Conservation (phyloP, 768 basidiomycete genomes). For the Pulveroboletus sp. region DNA sequence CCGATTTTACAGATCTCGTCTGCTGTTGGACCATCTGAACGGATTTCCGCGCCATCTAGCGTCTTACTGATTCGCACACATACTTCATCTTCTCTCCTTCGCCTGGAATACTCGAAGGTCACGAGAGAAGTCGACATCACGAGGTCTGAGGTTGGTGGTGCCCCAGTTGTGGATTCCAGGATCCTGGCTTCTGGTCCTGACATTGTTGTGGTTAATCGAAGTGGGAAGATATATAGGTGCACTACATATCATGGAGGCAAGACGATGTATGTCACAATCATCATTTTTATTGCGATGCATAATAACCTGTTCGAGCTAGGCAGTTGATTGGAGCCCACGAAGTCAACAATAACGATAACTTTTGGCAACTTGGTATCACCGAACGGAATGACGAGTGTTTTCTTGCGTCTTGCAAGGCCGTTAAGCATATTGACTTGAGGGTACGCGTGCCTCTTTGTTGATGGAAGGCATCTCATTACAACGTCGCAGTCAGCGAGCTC, state of each 20-base stretch:
- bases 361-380: slow-evolving; percentile 51
- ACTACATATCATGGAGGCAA: slow-evolving; percentile 34
- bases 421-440: slow-evolving; percentile 51
- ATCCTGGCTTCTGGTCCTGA: slow-evolving; percentile 31
- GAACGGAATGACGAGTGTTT: slow-evolving; percentile 36
- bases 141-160: slow-evolving; percentile 37
- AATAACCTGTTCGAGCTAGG: slow-evolving; percentile 12
- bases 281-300: not conserved
- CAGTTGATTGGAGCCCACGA: slow-evolving; percentile 14
- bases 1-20: slow-evolving; percentile 62
- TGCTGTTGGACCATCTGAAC: slow-evolving; percentile 20
- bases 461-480: slow-evolving; percentile 4
- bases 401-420: slow-evolving; percentile 41
- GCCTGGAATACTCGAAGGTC: slow-evolving; percentile 23
- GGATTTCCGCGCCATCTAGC: slow-evolving; percentile 13
- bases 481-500: slow-evolving; percentile 28
- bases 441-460: slow-evolving; percentile 34
- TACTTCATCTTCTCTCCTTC: slow-evolving; percentile 39
- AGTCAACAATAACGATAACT: slow-evolving; percentile 25
- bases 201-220: slow-evolving; percentile 43
- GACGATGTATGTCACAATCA: slow-evolving; percentile 36
- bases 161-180: slow-evolving; percentile 45
- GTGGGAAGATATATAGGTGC: slow-evolving; percentile 49
- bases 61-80: slow-evolving; percentile 42
- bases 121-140: slow-evolving; percentile 36